Conservation (phyloP, 257 asterid species). For the Apocynum venetum region DNA sequence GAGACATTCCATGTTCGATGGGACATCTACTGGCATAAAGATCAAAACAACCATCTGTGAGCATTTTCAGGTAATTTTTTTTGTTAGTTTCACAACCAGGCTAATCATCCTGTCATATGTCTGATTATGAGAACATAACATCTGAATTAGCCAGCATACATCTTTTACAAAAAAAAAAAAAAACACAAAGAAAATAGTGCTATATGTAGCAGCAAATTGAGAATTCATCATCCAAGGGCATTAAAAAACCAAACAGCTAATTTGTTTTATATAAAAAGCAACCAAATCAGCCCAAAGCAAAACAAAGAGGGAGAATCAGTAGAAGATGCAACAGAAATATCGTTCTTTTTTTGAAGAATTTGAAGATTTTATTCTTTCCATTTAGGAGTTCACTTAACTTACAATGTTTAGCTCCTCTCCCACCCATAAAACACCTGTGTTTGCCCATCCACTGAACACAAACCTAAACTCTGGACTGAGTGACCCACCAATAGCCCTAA, state of each 20-base stretch:
- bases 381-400: no score
- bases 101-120: neutral
- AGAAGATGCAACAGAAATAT: neutral
- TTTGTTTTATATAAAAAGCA: neutral
- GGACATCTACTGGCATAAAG: neutral
- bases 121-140: neutral
- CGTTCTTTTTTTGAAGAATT: no score
- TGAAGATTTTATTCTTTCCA: no score
- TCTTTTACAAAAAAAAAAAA: neutral
- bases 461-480: no score
- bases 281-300: neutral
- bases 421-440: no score
- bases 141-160: neutral
- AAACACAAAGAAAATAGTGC: neutral
- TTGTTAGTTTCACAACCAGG: neutral
- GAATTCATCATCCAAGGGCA: neutral
- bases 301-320: neutral
- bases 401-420: no score
- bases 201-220: neutral
- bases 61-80: neutral
- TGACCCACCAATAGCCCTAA: no score
- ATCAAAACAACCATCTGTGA: neutral
- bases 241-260: neutral
- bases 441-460: no score
- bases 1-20: neutral